Evolutionary conservation across 306 rosid genomes (phyloP), one percentile per base, ranked within the genome.

Genomic region (Hylodesmum podocarpum): DNA sequence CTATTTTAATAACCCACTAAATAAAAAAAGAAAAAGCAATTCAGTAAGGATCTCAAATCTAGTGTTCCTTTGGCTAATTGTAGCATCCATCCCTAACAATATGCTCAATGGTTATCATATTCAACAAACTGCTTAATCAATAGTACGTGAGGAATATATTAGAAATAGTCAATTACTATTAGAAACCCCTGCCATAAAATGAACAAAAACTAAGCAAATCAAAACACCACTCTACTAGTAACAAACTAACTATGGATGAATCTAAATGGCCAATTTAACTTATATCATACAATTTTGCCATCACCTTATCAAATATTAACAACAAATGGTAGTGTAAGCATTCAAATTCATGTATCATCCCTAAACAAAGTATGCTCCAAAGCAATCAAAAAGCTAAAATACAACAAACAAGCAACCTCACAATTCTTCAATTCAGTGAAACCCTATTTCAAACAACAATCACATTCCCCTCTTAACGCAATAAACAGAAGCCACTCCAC

Each of bases 341-440:
- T 69, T 65, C 18, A 5, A 65, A 73, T 73, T 64, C 1, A 33
- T 54, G 22, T 54, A 27, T 13, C 31, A 64, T 31, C 65, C 70
- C 34, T 15, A 8, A 43, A 66, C 76, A 50, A 70, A 37, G 51
- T 21, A 34, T 64, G 40, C 28, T 15, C n/a, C 10, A n/a, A 44
- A n/a, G 15, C 70, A 66, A 64, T n/a, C 64, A 54, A 66, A 34
- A 66, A 66, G 27, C 55, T 65, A 49, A 5, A 33, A 33, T 43
- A 5, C 29, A 44, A 57, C 64, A 55, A 44, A 59, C 55, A 70
- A 47, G 43, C n/a, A 27, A 19, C 58, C 78, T 49, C 25, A 1
- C 13, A 51, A 29, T 59, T 50, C 68, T 78, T 69, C 33, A 68
- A 81, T 70, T 70, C 15, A 59, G 51, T 43, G 34, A 76, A 75